Conservation (phyloP, 306 rosid species). For the Vigna angularis region DNA sequence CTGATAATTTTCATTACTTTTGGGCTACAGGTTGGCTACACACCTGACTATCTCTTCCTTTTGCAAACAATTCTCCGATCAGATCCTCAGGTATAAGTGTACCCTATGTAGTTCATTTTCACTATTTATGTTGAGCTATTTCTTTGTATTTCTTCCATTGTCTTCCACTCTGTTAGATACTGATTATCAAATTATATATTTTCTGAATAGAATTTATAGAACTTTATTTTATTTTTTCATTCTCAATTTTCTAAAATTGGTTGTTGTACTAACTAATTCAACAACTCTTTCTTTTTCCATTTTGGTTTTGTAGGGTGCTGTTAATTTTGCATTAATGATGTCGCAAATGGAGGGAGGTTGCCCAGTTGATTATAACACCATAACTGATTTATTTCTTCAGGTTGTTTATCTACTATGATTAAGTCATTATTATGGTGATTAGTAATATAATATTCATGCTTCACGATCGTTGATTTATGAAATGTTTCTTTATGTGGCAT, state of each 20-base stretch:
- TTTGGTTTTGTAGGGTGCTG: conserved; percentile 85
- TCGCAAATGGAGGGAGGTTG: conserved; percentile 99
- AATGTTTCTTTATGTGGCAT: conserved; percentile 29
- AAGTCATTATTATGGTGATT: conserved; percentile 25
- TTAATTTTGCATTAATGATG: conserved; percentile 99
- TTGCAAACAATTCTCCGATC: conserved; percentile 97
- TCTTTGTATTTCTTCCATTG: conserved; percentile 31
- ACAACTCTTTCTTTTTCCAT: conserved; percentile 18
- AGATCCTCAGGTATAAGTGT: conserved; percentile 85
- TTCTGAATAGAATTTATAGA: background rate
- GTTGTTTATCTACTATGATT: conserved; percentile 50
- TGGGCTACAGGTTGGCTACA: conserved; percentile 87
- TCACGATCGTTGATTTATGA: background rate
- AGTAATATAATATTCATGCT: conserved; percentile 27
- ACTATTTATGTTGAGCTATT: conserved; percentile 11
- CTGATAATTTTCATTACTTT: conserved; percentile 42
- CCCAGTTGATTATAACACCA: conserved; percentile 97
- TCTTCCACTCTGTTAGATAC: conserved; percentile 18
- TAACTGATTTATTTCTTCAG: conserved; percentile 99
- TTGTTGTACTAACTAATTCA: conserved; percentile 1
- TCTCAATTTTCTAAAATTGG: conserved; percentile 48
- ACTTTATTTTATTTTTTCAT: conserved; percentile 10
- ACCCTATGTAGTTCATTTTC: conserved; percentile 5
- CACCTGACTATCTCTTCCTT: conserved; percentile 96
- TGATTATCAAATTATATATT: conserved; percentile 34